These are phyloP conservation scores for Cercis canadensis DNA, from an alignment of 306 rosid genomes.

Conservation along the genomic window DNA sequence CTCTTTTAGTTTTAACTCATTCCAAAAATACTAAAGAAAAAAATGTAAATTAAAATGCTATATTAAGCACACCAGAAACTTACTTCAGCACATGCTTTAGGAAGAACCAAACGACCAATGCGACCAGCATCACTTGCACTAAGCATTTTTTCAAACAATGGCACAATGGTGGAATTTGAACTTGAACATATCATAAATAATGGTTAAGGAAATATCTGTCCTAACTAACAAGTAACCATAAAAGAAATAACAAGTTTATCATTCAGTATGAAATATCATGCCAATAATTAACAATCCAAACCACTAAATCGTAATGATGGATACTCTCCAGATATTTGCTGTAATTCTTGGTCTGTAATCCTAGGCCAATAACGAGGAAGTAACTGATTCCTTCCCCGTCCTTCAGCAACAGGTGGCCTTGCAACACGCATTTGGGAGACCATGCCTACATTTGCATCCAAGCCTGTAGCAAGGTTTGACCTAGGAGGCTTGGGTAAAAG, in stretches of 20 bases:
- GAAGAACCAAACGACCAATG: slow-evolving; percentile 96
- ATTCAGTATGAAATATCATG: slow-evolving; percentile 21
- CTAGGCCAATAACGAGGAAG: slow-evolving; percentile 99
- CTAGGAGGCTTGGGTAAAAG: slow-evolving; percentile 86
- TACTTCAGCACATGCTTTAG: slow-evolving; percentile 99
- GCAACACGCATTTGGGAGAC: slow-evolving; percentile 91
- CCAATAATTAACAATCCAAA: slow-evolving; percentile 21
- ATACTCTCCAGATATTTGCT: slow-evolving; percentile 99
- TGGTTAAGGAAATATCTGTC: slow-evolving; percentile 59
- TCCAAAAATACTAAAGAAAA: slow-evolving; percentile 23
- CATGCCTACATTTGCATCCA: slow-evolving; percentile 69
- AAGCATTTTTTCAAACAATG: slow-evolving; percentile 97
- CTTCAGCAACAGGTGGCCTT: slow-evolving; percentile 95
- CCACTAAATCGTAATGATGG: slow-evolving; percentile 50
- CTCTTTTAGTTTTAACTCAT: slow-evolving; percentile 38
- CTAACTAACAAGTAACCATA: slow-evolving; percentile 24
- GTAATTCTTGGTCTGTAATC: slow-evolving; percentile 96
- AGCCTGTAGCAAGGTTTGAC: slow-evolving; percentile 61
- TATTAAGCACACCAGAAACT: slow-evolving; percentile 29
- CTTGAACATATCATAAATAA: slow-evolving; percentile 58
- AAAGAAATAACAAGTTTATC: slow-evolving; percentile 28
- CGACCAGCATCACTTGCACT: slow-evolving; percentile 99
- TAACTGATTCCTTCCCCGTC: slow-evolving; percentile 94
- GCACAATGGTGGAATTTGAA: slow-evolving; percentile 92
- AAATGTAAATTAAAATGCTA: slow-evolving; percentile 9